Conservation (phyloP, 2,329 filamentous ascomycete species). For the Huntiella savannae region DNA sequence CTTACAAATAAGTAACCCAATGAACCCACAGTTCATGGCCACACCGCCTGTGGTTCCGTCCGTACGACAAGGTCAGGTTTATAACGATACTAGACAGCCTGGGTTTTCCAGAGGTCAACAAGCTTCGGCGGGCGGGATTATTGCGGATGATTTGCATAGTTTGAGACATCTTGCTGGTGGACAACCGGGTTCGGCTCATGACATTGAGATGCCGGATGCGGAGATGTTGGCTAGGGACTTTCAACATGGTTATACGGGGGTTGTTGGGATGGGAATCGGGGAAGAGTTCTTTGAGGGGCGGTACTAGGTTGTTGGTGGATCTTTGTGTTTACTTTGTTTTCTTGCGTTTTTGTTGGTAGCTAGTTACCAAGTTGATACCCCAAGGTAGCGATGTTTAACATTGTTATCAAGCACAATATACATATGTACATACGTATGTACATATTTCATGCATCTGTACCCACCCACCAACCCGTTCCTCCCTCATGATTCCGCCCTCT, state of each 20-base stretch:
- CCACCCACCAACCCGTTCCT: too few species aligned
- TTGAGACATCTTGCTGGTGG: slow-evolving; percentile 18
- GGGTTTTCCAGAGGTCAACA: slow-evolving; percentile 3
- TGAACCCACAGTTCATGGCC: not conserved
- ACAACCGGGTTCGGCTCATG: slow-evolving; percentile 14
- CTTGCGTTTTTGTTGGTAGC: too few species aligned
- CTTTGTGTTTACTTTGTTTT: too few species aligned
- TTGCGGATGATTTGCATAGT: slow-evolving; percentile 21
- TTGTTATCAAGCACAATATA: too few species aligned
- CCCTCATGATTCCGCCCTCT: too few species aligned
- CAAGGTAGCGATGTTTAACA: too few species aligned
- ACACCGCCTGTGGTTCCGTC: too few species aligned
- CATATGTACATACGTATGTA: too few species aligned
- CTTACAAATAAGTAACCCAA: not conserved
- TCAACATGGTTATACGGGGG: slow-evolving; percentile 12
- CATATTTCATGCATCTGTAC: too few species aligned
- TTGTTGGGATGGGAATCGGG: not conserved
- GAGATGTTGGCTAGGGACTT: slow-evolving; percentile 16
- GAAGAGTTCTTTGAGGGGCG: too few species aligned
- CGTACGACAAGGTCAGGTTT: not conserved
- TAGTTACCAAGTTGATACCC: too few species aligned
- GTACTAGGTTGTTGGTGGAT: too few species aligned
- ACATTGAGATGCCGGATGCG: slow-evolving; percentile 21
- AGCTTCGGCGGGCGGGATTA: slow-evolving; percentile 17
- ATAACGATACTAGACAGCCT: slow-evolving; percentile 8